Conservation (phyloP, 2,329 filamentous ascomycete genomes). For the Apiospora malaysiana region DNA sequence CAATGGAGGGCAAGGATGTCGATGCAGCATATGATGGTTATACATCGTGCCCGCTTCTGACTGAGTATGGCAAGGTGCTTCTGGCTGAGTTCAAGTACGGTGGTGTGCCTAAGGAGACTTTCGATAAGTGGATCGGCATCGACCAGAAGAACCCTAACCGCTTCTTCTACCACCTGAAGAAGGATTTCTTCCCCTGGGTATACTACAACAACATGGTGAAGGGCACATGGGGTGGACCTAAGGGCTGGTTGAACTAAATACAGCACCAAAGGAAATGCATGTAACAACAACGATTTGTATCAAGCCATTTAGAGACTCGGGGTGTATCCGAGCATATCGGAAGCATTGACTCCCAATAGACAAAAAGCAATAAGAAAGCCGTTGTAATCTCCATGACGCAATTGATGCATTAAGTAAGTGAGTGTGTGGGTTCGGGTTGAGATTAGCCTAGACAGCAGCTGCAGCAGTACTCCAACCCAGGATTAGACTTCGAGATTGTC, state of each 20-base stretch:
- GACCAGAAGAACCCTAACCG: constrained; percentile 47
- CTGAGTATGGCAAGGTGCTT: constrained; percentile 51
- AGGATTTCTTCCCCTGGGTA: constrained; percentile 45
- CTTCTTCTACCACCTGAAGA: constrained; percentile 51
- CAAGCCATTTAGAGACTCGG: background rate
- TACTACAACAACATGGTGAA: constrained; percentile 22
- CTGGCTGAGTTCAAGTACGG: constrained; percentile 56
- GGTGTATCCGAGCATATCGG: constrained; percentile 12
- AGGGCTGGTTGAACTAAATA: constrained; percentile 17
- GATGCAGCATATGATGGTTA: constrained; percentile 49
- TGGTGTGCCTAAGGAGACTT: constrained; percentile 52
- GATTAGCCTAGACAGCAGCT: background rate
- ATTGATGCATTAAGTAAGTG: background rate
- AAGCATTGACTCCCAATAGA: background rate
- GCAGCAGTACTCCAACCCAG: background rate
- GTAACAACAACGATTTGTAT: background rate
- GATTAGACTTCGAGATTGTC: background rate
- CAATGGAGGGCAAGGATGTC: constrained; percentile 42
- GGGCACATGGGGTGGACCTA: constrained; percentile 20
- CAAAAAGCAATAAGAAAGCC: background rate
- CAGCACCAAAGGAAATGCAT: background rate
- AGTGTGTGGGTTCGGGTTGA: background rate
- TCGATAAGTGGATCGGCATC: constrained; percentile 38
- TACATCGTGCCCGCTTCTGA: constrained; percentile 52
- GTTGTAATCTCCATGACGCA: background rate